These are phyloP conservation scores for Trichophyton benhamiae DNA, from an alignment of 2,329 filamentous ascomycete species.

Conservation along the genomic window DNA sequence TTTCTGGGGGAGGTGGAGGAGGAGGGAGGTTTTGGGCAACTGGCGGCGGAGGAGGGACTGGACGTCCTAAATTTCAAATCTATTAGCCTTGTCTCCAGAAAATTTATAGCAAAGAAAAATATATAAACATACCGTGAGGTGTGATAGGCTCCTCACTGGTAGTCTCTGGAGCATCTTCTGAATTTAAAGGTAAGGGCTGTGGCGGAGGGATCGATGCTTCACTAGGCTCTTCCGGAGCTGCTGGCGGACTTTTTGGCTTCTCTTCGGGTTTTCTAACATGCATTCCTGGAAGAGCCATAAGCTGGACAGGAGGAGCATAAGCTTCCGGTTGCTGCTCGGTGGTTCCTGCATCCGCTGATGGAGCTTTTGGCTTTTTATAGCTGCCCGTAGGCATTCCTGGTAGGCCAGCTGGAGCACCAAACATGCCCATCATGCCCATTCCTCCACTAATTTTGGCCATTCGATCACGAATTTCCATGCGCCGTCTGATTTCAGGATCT, in stretches of 20 bases:
- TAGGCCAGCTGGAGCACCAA: constrained; percentile 57
- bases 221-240: neutral
- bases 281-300: constrained; percentile 55
- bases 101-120: neutral
- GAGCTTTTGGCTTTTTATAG: constrained; percentile 30
- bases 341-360: constrained; percentile 27
- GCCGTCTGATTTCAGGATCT: constrained; percentile 73
- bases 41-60: neutral
- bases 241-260: neutral
- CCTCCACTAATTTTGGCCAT: constrained; percentile 99
- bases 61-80: neutral
- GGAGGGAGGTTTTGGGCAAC: neutral
- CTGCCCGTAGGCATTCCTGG: constrained; percentile 33
- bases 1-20: neutral
- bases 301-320: constrained; percentile 37
- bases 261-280: constrained; percentile 29
- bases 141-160: neutral
- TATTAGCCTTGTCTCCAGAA: neutral
- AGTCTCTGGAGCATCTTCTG: neutral
- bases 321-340: constrained; percentile 20
- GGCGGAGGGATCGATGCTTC: neutral
- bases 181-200: neutral
- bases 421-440: constrained; percentile 94
- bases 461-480: constrained; percentile 77
- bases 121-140: neutral